Evolutionary conservation across 2,329 filamentous ascomycete genomes (phyloP).

Genomic region (Chaetomiaceae sp.): DNA sequence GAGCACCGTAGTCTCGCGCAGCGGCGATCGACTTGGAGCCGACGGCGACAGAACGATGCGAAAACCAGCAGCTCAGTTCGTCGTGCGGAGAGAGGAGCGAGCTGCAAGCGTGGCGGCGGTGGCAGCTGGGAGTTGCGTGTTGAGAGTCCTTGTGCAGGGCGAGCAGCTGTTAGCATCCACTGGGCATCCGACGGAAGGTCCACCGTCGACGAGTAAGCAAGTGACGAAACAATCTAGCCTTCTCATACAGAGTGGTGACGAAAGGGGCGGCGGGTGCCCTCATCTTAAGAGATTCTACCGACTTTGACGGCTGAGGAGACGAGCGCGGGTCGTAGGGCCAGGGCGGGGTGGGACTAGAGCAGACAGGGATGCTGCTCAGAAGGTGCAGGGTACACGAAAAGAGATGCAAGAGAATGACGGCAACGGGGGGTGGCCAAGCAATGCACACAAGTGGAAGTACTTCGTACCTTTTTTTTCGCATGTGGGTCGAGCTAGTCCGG

Average conservation of each 20-base stretch:
- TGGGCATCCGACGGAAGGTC: neutral
- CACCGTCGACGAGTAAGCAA: neutral
- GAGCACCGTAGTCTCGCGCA: conserved; percentile 21
- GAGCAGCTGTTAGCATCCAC: neutral
- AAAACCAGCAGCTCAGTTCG: too few relatives aligned
- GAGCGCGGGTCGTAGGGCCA: neutral
- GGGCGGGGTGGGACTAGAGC: neutral
- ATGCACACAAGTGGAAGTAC: conserved; percentile 10
- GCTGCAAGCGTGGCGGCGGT: neutral
- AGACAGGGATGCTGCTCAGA: neutral
- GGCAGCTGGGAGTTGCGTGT: too few relatives aligned
- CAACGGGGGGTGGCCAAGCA: conserved; percentile 10
- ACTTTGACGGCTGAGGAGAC: neutral
- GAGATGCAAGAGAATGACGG: neutral
- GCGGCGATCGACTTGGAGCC: conserved; percentile 8
- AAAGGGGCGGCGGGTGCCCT: neutral
- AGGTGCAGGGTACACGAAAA: too few relatives aligned
- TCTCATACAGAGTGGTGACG: neutral
- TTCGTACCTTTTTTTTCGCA: conserved; percentile 23
- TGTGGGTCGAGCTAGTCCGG: conserved; percentile 29
- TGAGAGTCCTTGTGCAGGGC: too few relatives aligned
- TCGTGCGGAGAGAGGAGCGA: conserved; percentile 10
- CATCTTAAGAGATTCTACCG: neutral
- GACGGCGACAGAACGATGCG: neutral
- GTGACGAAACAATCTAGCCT: conserved; percentile 6